A percentile compares a stretch with the other conserved stretches of the same genome.
Conservation (phyloP, 352 stramenopile species). For the Phytophthora pini region DNA sequence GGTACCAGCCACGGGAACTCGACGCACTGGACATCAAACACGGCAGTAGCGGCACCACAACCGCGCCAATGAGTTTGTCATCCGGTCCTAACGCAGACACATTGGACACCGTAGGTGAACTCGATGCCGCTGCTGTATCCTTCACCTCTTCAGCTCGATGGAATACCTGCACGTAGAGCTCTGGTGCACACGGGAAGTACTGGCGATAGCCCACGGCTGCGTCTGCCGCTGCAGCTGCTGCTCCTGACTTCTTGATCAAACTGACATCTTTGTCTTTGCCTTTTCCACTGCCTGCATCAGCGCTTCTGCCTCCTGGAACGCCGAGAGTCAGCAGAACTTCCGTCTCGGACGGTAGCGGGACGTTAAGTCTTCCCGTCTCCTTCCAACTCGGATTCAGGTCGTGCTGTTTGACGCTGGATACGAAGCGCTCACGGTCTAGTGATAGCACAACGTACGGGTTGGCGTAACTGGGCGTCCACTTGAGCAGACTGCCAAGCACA, state of each 20-base stretch:
- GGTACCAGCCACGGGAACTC: slow-evolving; percentile 64
- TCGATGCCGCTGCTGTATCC: slow-evolving; percentile 11
- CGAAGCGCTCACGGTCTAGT: slow-evolving; percentile 59
- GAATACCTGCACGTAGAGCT: slow-evolving; percentile 69
- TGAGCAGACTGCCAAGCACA: slow-evolving; percentile 70
- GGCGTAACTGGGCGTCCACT: slow-evolving; percentile 72
- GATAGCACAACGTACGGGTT: slow-evolving; percentile 73
- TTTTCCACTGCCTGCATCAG: slow-evolving; percentile 8
- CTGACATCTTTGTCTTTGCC: slow-evolving; percentile 16
- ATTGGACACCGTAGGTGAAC: slow-evolving; percentile 11
- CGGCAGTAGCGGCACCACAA: slow-evolving; percentile 62
- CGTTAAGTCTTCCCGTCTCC: slow-evolving; percentile 52
- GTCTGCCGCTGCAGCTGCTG: slow-evolving; percentile 18
- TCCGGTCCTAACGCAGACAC: slow-evolving; percentile 26
- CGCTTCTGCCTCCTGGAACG: slow-evolving; percentile 30
- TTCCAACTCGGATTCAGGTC: slow-evolving; percentile 76
- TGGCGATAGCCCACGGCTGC: slow-evolving; percentile 37
- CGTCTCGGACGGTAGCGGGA: slow-evolving; percentile 65
- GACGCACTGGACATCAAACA: slow-evolving; percentile 67
- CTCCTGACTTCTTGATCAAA: slow-evolving; percentile 27
- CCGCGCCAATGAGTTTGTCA: slow-evolving; percentile 66
- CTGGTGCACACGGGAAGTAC: slow-evolving; percentile 63
- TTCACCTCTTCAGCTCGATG: slow-evolving; percentile 46
- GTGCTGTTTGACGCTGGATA: slow-evolving; percentile 53
- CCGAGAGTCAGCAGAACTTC: slow-evolving; percentile 59